Conservation (phyloP, 2,329 filamentous ascomycete species). For the Sphaerulina musiva region DNA sequence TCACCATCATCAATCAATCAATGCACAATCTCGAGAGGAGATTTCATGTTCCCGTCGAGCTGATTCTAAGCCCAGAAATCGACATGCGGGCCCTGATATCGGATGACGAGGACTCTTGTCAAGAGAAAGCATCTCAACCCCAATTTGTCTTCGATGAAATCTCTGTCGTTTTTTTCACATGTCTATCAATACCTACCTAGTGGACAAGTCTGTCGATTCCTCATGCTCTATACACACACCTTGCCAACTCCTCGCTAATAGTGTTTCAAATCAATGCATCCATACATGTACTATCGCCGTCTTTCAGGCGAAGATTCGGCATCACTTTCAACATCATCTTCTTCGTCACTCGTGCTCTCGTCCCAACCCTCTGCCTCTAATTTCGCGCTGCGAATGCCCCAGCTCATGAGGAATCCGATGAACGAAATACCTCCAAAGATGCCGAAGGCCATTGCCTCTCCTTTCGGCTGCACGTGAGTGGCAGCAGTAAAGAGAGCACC, state of each 20-base stretch:
- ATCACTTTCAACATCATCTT: slow-evolving; percentile 34
- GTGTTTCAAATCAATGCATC: background rate
- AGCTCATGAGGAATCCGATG: slow-evolving; percentile 70
- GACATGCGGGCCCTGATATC: too few relatives aligned
- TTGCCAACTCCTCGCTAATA: slow-evolving; percentile 9
- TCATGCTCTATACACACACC: background rate
- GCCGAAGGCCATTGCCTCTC: slow-evolving; percentile 79
- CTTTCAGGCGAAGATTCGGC: slow-evolving; percentile 11
- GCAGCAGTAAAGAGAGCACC: slow-evolving; percentile 80
- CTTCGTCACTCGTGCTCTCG: slow-evolving; percentile 40
- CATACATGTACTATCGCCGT: background rate
- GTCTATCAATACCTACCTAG: too few relatives aligned
- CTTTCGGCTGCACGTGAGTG: slow-evolving; percentile 65
- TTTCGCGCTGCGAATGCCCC: slow-evolving; percentile 62
- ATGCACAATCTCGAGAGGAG: too few relatives aligned
- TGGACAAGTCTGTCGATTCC: background rate
- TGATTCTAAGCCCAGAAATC: too few relatives aligned
- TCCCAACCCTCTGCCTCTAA: slow-evolving; percentile 55
- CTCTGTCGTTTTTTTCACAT: too few relatives aligned
- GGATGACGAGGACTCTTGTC: too few relatives aligned
- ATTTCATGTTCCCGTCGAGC: too few relatives aligned
- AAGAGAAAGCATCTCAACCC: too few relatives aligned
- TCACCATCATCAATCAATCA: too few relatives aligned
- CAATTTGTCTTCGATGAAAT: too few relatives aligned
- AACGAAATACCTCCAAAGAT: slow-evolving; percentile 79